These are phyloP conservation scores for Solanum peruvianum DNA, from an alignment of 257 asterid species.

Conservation along the genomic window DNA sequence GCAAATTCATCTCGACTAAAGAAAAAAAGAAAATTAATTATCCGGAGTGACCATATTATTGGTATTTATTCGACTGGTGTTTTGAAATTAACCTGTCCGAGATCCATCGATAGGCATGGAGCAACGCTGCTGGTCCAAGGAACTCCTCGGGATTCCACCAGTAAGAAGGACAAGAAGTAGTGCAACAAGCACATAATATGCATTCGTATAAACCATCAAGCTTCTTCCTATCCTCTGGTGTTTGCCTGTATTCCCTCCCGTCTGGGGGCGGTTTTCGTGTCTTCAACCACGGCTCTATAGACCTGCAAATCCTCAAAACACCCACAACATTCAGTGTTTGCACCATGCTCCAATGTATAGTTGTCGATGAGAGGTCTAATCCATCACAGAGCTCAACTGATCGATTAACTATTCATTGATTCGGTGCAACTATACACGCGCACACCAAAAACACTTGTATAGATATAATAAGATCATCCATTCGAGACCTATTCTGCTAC, in stretches of 20 bases:
- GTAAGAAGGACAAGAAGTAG: slow-evolving; percentile 68
- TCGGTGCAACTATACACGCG: too few species aligned
- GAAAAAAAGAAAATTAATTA: not conserved
- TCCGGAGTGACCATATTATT: not conserved
- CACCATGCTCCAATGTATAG: not conserved
- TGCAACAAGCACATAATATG: slow-evolving; percentile 71
- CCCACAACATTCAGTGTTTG: not conserved
- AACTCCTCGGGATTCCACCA: slow-evolving; percentile 89
- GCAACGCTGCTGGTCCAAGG: slow-evolving; percentile 55
- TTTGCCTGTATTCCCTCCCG: slow-evolving; percentile 52
- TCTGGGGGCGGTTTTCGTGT: slow-evolving; percentile 36
- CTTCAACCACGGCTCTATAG: slow-evolving; percentile 72
- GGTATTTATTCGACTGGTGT: not conserved
- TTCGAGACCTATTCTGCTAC: not conserved
- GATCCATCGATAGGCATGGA: slow-evolving; percentile 65
- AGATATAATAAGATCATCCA: not conserved
- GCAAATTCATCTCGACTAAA: slow-evolving; percentile 57
- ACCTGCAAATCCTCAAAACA: slow-evolving; percentile 20
- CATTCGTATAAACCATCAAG: slow-evolving; percentile 69
- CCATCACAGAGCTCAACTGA: not conserved
- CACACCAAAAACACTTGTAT: not conserved
- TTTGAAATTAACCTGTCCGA: slow-evolving; percentile 34
- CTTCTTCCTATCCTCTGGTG: slow-evolving; percentile 38
- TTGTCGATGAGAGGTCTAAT: not conserved
- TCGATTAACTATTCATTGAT: too few species aligned